These are phyloP conservation scores for Zygoascus flipseniorum DNA, from an alignment of 805 yeast genomes.

Conservation along the genomic window DNA sequence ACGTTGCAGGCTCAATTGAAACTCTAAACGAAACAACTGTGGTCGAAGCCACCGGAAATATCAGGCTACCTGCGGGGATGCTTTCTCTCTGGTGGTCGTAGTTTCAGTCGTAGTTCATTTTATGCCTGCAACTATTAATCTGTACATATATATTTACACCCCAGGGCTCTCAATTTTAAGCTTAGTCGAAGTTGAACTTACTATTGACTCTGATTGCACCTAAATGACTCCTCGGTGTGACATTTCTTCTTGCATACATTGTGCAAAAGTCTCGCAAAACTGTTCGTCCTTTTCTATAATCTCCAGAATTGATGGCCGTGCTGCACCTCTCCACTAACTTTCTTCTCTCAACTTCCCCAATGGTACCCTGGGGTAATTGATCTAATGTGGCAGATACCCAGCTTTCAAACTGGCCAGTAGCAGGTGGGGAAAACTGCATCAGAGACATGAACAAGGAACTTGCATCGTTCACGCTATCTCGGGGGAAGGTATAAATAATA, in stretches of 20 bases:
- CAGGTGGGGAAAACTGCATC: constrained; percentile 34
- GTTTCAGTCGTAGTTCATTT: too few relatives aligned
- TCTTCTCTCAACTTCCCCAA: constrained; percentile 57
- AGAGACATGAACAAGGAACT: constrained; percentile 63
- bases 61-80: not conserved
- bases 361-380: constrained; percentile 52
- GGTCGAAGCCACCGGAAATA: constrained; percentile 29
- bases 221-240: constrained; percentile 34
- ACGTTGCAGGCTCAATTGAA: constrained; percentile 39
- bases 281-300: constrained; percentile 63
- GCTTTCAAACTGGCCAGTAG: constrained; percentile 35
- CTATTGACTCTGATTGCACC: not conserved
- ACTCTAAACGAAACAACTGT: constrained; percentile 44
- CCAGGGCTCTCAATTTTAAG: too few relatives aligned
- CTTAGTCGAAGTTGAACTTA: constrained; percentile 2
- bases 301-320: constrained; percentile 41
- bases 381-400: constrained; percentile 57
- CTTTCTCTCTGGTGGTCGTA: too few relatives aligned
- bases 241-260: constrained; percentile 76
- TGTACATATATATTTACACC: too few relatives aligned
- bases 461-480: constrained; percentile 63
- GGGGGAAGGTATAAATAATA: constrained; percentile 60
- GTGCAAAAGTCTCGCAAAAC: constrained; percentile 68
- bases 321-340: constrained; percentile 39
- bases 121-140: too few relatives aligned